Conservation (phyloP, 129 eudicot genomes). For the Saposhnikovia divaricata region DNA sequence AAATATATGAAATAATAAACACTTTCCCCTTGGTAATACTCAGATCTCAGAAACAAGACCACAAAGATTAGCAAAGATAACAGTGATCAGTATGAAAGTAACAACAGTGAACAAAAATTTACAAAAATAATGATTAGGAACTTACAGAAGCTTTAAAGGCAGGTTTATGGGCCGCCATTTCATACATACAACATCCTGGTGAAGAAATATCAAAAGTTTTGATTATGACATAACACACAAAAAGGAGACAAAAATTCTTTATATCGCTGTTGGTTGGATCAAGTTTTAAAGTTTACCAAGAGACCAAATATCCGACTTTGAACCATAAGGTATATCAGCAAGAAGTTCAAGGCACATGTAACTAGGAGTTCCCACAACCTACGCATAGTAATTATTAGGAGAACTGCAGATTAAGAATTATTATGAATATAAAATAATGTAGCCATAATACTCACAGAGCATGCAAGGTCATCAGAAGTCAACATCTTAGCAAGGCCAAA, state of each 20-base stretch:
- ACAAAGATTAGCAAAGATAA: not conserved
- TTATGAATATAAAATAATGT: not conserved
- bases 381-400: constrained; percentile 14
- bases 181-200: constrained; percentile 96
- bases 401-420: constrained; percentile 8
- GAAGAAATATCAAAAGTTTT: constrained; percentile 10
- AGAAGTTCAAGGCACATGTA: constrained; percentile 99
- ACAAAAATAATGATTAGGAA: not conserved
- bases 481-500: constrained; percentile 96
- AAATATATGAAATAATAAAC: too few relatives aligned
- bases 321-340: constrained; percentile 99
- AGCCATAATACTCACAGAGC: constrained; percentile 64
- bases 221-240: too few relatives aligned
- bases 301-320: constrained; percentile 98
- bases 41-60: not conserved
- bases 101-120: not conserved
- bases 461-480: constrained; percentile 89
- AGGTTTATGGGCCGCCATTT: constrained; percentile 85
- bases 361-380: constrained; percentile 99
- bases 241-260: not conserved
- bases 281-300: constrained; percentile 45
- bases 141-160: constrained; percentile 99
- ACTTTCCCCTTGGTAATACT: not conserved
- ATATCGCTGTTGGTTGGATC: not conserved
- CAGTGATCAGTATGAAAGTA: not conserved